Base-by-base conservation (phyloP, 2,329 filamentous ascomycete genomes). In the Ophiosphaerella herpotricha region DNA sequence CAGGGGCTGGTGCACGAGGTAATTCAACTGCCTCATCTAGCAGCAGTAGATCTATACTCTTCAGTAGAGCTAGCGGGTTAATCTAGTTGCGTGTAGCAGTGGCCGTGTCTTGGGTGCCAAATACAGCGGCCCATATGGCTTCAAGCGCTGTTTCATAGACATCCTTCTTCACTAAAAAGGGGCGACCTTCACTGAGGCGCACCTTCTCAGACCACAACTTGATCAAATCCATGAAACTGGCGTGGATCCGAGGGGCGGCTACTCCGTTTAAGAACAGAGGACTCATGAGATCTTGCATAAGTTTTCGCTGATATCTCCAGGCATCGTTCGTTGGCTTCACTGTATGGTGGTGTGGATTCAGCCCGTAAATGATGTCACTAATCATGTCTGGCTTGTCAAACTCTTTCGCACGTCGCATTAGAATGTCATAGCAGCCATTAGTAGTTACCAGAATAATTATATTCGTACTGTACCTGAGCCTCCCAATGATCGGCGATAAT, bases 331-430 rank as follows among this genome's bases (percentile, higher is more conserved):
- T 66, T 4, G 58, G 47, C 39, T 69, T 63, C 24, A 66, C 54
- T 23, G 69, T 69, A 49, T 75, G 74, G 47, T 71, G 64, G 35
- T 71, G 46, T 2, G 67, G 70, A 18, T 67, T 51, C 16, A 73
- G 60, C 18, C 71, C 71, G 24, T 58, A 58, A 18, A 77, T 70
- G 46, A 75, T 64, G 35, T 64, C 57, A 32, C 51, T 54, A 34
- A 57, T 46, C 29, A 51, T 29, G 74, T 71, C 55, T 70, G 68
- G 42, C 56, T 75, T 72, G 57, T 80, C 77, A 40, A 80, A 80
- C 36, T 80, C 78, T 39, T 73, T 74, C 12, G 77, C 74, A 1
- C 77, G 72, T 5, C 75, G 61, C 23, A 80, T 68, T 37, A 81
- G 70, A 54, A 59, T 57, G 6, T 59, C 57, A 39, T 53, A 16